Conservation (phyloP, 139 green algal species). For the Nannochloris sp. region DNA sequence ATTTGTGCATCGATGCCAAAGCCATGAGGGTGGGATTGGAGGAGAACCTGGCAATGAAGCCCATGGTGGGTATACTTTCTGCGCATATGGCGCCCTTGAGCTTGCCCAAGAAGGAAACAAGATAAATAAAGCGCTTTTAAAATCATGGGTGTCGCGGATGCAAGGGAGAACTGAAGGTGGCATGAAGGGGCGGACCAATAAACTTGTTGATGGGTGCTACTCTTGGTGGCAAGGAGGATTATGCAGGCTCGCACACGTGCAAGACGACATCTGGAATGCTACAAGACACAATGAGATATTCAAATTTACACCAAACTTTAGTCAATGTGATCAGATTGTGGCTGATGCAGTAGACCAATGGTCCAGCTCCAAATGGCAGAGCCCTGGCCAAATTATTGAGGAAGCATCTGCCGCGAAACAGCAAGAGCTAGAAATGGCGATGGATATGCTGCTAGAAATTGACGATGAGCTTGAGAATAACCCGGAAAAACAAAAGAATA, state of each 20-base stretch:
- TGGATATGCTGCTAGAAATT: no score
- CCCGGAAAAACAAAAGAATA: no score
- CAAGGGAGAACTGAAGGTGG: conserved; percentile 84
- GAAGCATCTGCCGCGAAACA: no score
- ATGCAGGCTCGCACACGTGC: conserved; percentile 47
- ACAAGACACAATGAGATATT: no score
- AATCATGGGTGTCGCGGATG: conserved; percentile 55
- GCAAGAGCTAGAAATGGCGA: no score
- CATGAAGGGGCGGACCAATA: conserved; percentile 96
- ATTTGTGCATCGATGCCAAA: conserved; percentile 68
- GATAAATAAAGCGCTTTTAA: conserved; percentile 59
- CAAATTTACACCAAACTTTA: no score
- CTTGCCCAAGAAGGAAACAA: conserved; percentile 40
- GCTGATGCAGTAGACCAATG: no score
- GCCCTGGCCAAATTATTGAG: no score
- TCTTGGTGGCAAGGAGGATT: conserved; percentile 86
- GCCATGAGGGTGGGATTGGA: conserved; percentile 84
- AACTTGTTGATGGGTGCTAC: conserved; percentile 99
- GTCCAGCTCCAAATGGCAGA: no score
- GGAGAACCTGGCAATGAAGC: conserved; percentile 94
- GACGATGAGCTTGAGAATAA: no score
- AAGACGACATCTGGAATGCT: not conserved
- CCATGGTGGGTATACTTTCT: conserved; percentile 98
- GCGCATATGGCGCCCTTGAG: conserved; percentile 69
- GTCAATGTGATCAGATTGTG: no score